Evolutionary conservation across 1,284 basidiomycete species (phyloP), one percentile per base, ranked within the genome.

Genomic region (Pyrrhoderma noxium): DNA sequence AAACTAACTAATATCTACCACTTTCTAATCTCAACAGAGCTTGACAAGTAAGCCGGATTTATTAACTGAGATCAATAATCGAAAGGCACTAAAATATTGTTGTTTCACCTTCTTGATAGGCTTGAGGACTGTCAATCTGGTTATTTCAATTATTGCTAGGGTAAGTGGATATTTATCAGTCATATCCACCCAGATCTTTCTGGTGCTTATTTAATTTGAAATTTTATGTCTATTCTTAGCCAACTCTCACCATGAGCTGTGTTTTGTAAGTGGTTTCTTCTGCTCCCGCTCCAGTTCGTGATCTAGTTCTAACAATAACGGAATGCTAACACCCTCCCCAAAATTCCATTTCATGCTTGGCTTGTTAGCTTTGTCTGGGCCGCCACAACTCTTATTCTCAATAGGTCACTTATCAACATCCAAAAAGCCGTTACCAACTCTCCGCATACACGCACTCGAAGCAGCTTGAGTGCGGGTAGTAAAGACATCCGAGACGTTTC

Each of bases 341-440:
- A 27, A 22, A 5, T 31, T 31, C 27, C 27, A 11, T 31, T 31
- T 5, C 27, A 37, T 16, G 35, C n/a, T 18, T 52, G 18, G 16
- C 8, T 21, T n/a, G 14, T 19, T 18, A 46, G 54, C 23, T 55
- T 55, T 42, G 45, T 52, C 35, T 55, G 54, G 54, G 45, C 49
- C 14, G 38, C 52, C 49, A 55, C 45, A 27, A 55, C 54, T 13
- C 27, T 52, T 39, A 38, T 55, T 14, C 54, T 55, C 34, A 52
- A 55, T 22, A 49, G 46, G 34, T 55, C 54, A 7, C 46, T 55
- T 8, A 45, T 55, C 14, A 43, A 45, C 45, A 55, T 55, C 37
- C 50, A 52, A 18, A 47, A 49, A 18, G 54, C 49, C 9, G 7
- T 49, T n/a, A 27, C 34, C 3, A n/a, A 37, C 27, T 41, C 49